These are phyloP conservation scores for Nicotiana rustica DNA, from an alignment of 305 asterid genomes.

Conservation along the genomic window DNA sequence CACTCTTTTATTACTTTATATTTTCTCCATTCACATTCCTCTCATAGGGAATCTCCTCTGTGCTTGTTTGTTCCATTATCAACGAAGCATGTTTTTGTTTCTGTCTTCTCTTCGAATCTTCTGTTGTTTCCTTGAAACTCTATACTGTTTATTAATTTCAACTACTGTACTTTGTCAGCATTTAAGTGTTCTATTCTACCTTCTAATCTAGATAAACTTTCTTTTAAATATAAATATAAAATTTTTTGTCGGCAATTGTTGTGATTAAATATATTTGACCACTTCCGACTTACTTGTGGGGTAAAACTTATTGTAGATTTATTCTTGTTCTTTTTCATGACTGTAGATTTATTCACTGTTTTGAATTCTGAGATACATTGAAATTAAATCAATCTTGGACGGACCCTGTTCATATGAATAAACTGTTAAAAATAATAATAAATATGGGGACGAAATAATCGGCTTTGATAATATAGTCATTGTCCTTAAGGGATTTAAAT, in stretches of 20 bases:
- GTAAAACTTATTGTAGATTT: neutral
- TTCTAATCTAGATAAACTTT: neutral
- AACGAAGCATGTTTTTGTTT: conserved; percentile 28
- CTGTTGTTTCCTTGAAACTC: conserved; percentile 30
- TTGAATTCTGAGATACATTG: too few relatives aligned
- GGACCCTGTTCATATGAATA: too few relatives aligned
- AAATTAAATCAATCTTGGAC: too few relatives aligned
- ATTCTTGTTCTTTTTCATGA: too few relatives aligned
- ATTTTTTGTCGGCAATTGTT: conserved; percentile 26
- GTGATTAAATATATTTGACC: neutral
- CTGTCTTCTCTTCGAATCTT: conserved; percentile 34
- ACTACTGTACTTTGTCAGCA: conserved; percentile 18
- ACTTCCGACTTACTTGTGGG: neutral
- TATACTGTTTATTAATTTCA: conserved; percentile 7
- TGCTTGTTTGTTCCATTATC: conserved; percentile 25
- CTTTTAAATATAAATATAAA: neutral
- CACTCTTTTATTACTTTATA: neutral
- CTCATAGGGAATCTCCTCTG: conserved; percentile 28
- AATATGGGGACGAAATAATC: too few relatives aligned
- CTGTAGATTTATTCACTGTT: too few relatives aligned
- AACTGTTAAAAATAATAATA: too few relatives aligned
- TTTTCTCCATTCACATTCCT: neutral
- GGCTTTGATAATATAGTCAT: too few relatives aligned
- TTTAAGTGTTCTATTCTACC: conserved; percentile 30
- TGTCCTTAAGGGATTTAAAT: too few relatives aligned